A percentile compares a stretch with the other conserved stretches of the same genome.
Evolutionary conservation across 768 basidiomycete genomes (phyloP).

Genomic region (Rhizopogon salebrosus): DNA sequence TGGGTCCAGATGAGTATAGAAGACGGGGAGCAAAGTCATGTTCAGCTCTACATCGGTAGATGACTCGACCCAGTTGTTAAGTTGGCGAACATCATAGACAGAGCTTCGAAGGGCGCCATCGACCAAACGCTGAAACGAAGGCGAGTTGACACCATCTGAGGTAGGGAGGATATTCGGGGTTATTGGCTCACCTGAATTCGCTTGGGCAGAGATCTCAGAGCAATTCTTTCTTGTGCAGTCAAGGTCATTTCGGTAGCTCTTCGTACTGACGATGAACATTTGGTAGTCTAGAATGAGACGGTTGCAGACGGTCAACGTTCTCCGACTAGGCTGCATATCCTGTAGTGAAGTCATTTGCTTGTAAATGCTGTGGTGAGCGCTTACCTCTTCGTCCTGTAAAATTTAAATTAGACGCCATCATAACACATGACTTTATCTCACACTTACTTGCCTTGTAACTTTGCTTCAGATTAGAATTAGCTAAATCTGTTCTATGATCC

Average conservation of each 20-base stretch:
- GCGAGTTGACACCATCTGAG: neutral
- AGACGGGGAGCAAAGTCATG: neutral
- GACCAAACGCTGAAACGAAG: neutral
- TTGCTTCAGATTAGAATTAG: no score
- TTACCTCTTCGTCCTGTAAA: neutral
- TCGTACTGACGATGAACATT: neutral
- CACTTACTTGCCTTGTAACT: no score
- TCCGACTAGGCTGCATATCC: neutral
- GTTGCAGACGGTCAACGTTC: neutral
- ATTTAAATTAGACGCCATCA: no score
- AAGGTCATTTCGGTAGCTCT: neutral
- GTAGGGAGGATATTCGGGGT: neutral
- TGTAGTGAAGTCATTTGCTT: neutral
- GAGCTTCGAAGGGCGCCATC: neutral
- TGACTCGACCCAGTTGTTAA: neutral
- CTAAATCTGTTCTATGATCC: no score
- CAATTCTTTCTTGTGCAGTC: neutral
- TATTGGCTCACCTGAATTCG: neutral
- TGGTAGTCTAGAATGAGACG: neutral
- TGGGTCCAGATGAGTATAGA: constrained; percentile 3
- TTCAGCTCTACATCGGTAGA: neutral
- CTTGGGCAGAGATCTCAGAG: neutral
- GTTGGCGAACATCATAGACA: neutral
- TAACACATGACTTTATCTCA: no score
- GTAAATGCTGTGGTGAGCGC: neutral